Conservation (phyloP, 805 yeast genomes). For the Candida nanaspora region DNA sequence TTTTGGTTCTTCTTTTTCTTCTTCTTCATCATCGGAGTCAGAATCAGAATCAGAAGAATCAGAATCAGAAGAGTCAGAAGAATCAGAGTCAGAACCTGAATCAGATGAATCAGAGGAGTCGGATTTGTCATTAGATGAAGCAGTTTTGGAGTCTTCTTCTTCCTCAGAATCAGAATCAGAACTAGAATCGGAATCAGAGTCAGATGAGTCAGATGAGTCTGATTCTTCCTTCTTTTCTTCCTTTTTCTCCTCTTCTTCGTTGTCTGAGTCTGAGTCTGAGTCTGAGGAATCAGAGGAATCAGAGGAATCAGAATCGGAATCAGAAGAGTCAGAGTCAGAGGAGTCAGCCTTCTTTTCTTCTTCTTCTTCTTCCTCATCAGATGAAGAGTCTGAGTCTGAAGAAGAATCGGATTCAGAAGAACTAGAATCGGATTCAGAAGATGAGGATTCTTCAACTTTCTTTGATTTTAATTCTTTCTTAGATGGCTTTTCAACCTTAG, state of each 20-base stretch:
- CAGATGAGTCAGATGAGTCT: too few relatives aligned
- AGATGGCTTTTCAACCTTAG: conserved; percentile 12
- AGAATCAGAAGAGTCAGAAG: conserved; percentile 14
- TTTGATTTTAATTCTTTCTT: conserved; percentile 11
- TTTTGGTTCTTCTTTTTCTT: conserved; percentile 18
- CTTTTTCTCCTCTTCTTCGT: conserved; percentile 8
- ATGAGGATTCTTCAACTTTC: conserved; percentile 17
- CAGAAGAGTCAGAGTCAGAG: conserved; percentile 13
- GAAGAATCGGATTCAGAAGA: conserved; percentile 15
- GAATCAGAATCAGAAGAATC: conserved; percentile 15
- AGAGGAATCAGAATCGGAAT: conserved; percentile 14
- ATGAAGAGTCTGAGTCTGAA: conserved; percentile 16
- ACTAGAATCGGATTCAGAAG: conserved; percentile 16
- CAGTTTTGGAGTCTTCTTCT: conserved; percentile 4
- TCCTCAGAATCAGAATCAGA: conserved; percentile 10
- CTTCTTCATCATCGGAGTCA: conserved; percentile 16
- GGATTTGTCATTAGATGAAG: conserved; percentile 4
- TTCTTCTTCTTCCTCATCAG: conserved; percentile 11
- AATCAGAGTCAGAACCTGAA: conserved; percentile 7
- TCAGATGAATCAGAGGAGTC: conserved; percentile 10
- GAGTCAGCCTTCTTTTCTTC: conserved; percentile 18
- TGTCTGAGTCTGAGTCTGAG: conserved; percentile 19
- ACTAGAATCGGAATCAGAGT: conserved; percentile 4
- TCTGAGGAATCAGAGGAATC: conserved; percentile 16
- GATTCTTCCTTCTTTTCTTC: conserved; percentile 30